Conservation (phyloP, 2,329 filamentous ascomycete genomes). For the Nothophoma quercina region DNA sequence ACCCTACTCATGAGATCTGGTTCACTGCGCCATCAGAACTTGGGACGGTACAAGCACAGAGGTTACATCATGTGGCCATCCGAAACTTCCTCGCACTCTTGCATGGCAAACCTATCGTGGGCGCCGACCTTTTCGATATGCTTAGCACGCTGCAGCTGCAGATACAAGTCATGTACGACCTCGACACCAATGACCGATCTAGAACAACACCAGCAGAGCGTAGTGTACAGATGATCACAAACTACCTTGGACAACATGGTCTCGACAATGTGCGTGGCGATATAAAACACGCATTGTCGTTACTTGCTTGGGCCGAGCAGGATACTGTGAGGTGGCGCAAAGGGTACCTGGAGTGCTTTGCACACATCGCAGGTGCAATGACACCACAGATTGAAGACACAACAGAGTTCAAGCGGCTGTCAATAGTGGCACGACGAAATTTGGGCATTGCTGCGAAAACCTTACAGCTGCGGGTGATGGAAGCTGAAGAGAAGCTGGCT, state of each 20-base stretch:
- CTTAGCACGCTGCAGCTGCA: constrained; percentile 68
- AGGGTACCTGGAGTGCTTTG: constrained; percentile 72
- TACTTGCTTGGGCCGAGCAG: constrained; percentile 72
- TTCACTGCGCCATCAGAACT: constrained; percentile 65
- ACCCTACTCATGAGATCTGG: constrained; percentile 61
- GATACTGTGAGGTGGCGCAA: constrained; percentile 69
- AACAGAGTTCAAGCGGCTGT: constrained; percentile 66
- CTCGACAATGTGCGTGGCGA: constrained; percentile 72
- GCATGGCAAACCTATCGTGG: constrained; percentile 70
- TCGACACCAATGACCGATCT: constrained; percentile 46
- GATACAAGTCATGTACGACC: constrained; percentile 63
- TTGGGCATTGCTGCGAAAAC: constrained; percentile 69
- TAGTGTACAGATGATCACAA: constrained; percentile 66
- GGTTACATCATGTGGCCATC: constrained; percentile 70
- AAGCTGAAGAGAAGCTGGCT: constrained; percentile 67
- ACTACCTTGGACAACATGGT: constrained; percentile 66
- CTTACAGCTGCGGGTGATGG: constrained; percentile 67
- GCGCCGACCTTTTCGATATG: constrained; percentile 68
- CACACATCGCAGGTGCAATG: constrained; percentile 70
- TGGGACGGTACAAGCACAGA: constrained; percentile 55
- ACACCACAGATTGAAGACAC: constrained; percentile 53
- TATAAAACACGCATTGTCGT: constrained; percentile 64
- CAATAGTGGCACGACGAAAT: constrained; percentile 68
- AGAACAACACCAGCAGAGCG: constrained; percentile 48
- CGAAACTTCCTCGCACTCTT: constrained; percentile 74